Percentiles rank a stretch among this genome's conserved stretches.
Conservation (phyloP, 371 early-diverging fungal genomes). For the Rhizopus microsporus region DNA sequence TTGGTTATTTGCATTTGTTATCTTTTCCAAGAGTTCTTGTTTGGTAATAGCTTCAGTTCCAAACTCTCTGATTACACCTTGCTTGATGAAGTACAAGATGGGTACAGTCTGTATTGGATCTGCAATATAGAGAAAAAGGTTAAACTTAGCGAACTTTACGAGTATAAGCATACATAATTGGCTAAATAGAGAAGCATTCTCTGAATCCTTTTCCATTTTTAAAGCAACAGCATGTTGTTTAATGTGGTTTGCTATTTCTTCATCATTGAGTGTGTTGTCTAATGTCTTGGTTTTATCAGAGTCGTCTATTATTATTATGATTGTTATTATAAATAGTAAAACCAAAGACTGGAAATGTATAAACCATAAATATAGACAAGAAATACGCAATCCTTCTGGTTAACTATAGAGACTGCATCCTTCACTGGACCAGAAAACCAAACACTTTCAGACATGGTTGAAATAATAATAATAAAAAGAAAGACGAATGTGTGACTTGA, state of each 20-base stretch:
- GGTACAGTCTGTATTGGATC: constrained; percentile 27
- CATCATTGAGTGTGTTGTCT: constrained; percentile 12
- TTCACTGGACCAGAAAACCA: constrained; percentile 29
- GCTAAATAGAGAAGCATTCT: constrained; percentile 24
- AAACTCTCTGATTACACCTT: constrained; percentile 33
- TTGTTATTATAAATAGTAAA: not conserved
- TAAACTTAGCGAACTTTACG: not conserved
- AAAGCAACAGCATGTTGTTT: constrained; percentile 22
- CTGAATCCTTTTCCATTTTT: constrained; percentile 21
- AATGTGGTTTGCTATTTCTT: constrained; percentile 5
- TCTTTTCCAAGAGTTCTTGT: constrained; percentile 22
- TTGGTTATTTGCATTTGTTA: constrained; percentile 1
- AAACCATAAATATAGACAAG: constrained; percentile 30
- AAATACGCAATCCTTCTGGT: constrained; percentile 20
- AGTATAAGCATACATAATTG: constrained; percentile 23
- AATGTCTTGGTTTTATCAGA: constrained; percentile 22
- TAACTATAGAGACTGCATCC: constrained; percentile 23
- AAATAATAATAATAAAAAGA: not conserved
- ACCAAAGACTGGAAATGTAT: not conserved
- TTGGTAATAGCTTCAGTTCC: constrained; percentile 20
- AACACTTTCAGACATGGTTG: constrained; percentile 3
- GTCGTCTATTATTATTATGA: constrained; percentile 14
- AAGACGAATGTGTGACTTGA: not conserved
- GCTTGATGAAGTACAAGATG: constrained; percentile 33
- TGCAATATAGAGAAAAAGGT: not conserved